Evolutionary conservation across 306 rosid species (phyloP), one percentile per base, ranked within the genome.

Genomic region (Trifolium dubium): DNA sequence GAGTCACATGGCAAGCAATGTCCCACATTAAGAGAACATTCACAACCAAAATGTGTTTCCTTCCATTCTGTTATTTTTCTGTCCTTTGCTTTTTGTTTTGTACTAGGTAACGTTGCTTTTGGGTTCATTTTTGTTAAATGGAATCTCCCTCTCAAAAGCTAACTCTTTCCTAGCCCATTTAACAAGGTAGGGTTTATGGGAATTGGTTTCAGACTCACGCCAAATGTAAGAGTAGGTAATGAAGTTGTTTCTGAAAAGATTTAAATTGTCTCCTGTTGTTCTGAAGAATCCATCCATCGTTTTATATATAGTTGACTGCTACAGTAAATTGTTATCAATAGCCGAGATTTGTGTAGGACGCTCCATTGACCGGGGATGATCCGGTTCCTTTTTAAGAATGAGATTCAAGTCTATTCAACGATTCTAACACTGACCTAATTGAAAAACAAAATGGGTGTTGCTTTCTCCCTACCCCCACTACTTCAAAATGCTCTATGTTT

Each of bases 1-100:
- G 69, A 19, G 61, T 73, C 59, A 44, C 63, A 62, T 32, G 69
- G 64, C 54, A 73, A 66, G 69, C 73, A 50, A 50, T 59, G 18
- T 77, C 71, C 46, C 41, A 59, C 13, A 30, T 12, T 13, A 51
- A 80, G 58, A 51, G 51, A 68, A 77, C 77, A 80, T 43, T 73
- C 34, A 62, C 77, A 73, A 58, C 6, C 40, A 49, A 46, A 41
- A 59, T 64, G 61, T 30, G 60, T 76, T 40, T 70, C 65, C 50
- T 71, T 71, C 10, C 58, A 29, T 71, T 71, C 51, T 75, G 61
- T 35, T 69, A 59, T 67, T 32, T 60, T 67, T 63, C 13, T 74
- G 78, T 75, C 54, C 30, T 60, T 77, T 62, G 69, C 13, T 73
- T 31, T 15, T 73, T 59, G 64, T 67, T 55, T 73, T 56, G 64